Evolutionary conservation across 345 rosid species (phyloP).

Genomic region (Conringia planisiliqua): DNA sequence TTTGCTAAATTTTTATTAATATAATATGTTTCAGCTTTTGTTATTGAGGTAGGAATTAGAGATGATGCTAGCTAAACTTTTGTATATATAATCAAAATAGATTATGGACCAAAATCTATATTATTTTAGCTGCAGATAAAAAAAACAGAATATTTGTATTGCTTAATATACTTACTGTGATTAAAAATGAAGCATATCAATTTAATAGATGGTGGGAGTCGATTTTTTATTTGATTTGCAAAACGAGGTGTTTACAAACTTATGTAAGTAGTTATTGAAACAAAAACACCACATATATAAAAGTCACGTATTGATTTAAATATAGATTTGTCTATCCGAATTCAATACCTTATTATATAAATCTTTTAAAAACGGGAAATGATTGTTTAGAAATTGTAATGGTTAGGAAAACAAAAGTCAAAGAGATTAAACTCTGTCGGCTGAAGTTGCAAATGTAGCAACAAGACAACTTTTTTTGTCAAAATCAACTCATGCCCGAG

Average conservation of each 20-base stretch:
- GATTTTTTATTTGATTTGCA: neutral
- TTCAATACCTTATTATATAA: neutral
- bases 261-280: neutral
- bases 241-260: neutral
- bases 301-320: neutral
- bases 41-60: neutral
- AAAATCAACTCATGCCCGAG: slow-evolving; percentile 4
- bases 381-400: neutral
- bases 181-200: too few relatives aligned
- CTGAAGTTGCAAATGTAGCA: slow-evolving; percentile 24
- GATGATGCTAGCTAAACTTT: neutral
- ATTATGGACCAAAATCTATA: too few relatives aligned
- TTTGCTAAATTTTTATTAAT: neutral
- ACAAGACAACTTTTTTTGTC: slow-evolving; percentile 6
- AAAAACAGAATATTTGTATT: too few relatives aligned
- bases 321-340: neutral
- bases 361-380: neutral
- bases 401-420: neutral
- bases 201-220: neutral
- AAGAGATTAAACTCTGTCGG: slow-evolving; percentile 24
- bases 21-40: neutral
- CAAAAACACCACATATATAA: neutral
- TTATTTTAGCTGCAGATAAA: too few relatives aligned
- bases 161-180: too few relatives aligned
- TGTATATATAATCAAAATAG: too few relatives aligned